Base-by-base conservation (phyloP, 2,329 filamentous ascomycete genomes). In the Cladosporium sp. region DNA sequence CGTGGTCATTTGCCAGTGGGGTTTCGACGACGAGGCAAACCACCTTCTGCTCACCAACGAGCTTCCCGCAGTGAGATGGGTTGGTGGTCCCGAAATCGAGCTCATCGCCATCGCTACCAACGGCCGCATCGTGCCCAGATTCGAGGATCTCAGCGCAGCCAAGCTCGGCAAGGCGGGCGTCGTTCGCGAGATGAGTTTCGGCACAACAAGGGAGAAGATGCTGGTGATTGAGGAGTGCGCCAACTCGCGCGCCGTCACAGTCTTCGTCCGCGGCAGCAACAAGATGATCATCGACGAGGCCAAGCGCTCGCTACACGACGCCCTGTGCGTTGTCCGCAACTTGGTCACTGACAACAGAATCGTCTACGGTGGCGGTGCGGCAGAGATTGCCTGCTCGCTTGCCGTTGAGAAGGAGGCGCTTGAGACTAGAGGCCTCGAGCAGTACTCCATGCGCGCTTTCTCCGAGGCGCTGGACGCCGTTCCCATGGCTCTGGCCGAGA, bases 261-360 rank as follows among this genome's bases (percentile, higher is more conserved):
- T 95, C 52, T 98, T 98, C 71, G 88, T 98, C 56, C 82, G 93
- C 66, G 93, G 93, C 66, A 95, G 90, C 79, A 98, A 98, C 82
- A 98, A 97, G 80, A 98, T 98, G 93, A 95, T 98, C 71, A 97
- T 98, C 70, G 95, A 98, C 68, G 95, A 98, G 74, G 95, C 95
- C 51, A 96, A 96, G 78, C 85, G 95, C 64, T 97, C 93, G 45
- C 80, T 98, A 54, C 95, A 98, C 70, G 93, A 98, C 72, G 93
- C 93, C 54, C 84, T 98, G 46, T 98, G 95, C 68, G 93, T 98
- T 45, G 93, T 98, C 49, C 87, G 95, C 64, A 98, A 98, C 74
- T 78, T 98, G 43, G 93, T 98, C 46, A 84, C 82, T 57, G 95
- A 98, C 73, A 97, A 95, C 78, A 87, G 93, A 56, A 90, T 98